Base-by-base conservation (phyloP, 2,329 filamentous ascomycete genomes). In the Sporothrix humicola region DNA sequence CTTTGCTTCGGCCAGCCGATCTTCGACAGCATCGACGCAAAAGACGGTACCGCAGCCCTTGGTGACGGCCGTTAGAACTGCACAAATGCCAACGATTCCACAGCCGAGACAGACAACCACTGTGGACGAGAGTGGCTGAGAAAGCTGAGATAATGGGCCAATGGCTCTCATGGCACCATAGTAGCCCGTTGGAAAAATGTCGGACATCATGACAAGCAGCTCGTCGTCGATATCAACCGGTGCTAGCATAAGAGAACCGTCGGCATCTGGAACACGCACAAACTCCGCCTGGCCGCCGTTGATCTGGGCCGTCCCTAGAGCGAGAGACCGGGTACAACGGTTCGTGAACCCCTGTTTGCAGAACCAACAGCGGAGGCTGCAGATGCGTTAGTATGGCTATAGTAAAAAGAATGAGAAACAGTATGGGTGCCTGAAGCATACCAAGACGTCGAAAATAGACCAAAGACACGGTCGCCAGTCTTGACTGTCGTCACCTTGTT, bases 121-220 rank as follows among this genome's bases (percentile, higher is more conserved):
- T 2, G 52, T 20, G 1, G 52, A 56, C 52, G 17, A n/a, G 10
- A n/a, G n/a, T 6, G 52, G 52, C 6, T 56, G 52, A 2, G n/a
- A 8, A 8, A 56, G n/a, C n/a, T 56, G 52, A 3, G 52, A 56
- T 26, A 26, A 26, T 26, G 23, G 23, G 23, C 23, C 23, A 10
- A 56, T 56, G 1, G 52, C 52, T 5, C n/a, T n/a, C 52, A 50
- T 56, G 17, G 52, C 52, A 9, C 52, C 52, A 20, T 56, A 56
- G 52, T 56, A 56, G 52, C 50, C 50, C 13, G 15, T 54, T 8
- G 50, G 50, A 17, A 54, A 54, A 20, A 54, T 54, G 17, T 54
- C 50, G 50, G 50, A 54, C 50, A 54, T 54, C 50, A 54, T 54
- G 50, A 54, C 50, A 17, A 54, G 50, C 50, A 54, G 4, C 44